These are phyloP conservation scores for Avicennia marina DNA, from an alignment of 257 asterid species.

Conservation along the genomic window DNA sequence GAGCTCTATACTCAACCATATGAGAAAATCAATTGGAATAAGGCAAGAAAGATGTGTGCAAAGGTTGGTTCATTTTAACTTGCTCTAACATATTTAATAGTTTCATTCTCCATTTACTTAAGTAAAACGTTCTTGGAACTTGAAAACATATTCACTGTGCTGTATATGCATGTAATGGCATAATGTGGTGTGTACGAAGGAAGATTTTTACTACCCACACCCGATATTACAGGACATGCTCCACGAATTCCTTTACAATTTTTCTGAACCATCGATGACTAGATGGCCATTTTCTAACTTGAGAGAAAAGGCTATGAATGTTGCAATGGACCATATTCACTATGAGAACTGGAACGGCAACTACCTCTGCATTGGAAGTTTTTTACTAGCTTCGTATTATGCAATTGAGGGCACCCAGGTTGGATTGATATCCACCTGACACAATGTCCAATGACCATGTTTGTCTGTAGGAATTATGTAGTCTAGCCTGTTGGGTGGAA, in stretches of 20 bases:
- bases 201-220: too few species aligned
- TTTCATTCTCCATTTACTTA: neutral
- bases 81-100: neutral
- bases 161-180: neutral
- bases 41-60: slow-evolving; percentile 26
- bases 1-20: slow-evolving; percentile 30
- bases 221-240: too few species aligned
- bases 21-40: slow-evolving; percentile 24
- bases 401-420: neutral
- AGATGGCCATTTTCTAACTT: slow-evolving; percentile 35
- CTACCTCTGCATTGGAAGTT: slow-evolving; percentile 27
- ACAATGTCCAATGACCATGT: neutral
- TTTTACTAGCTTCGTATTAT: neutral
- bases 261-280: slow-evolving; percentile 24
- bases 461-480: too few species aligned
- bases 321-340: slow-evolving; percentile 30
- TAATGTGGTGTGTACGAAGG: too few species aligned
- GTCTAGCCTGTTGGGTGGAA: slow-evolving; percentile 42
- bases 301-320: slow-evolving; percentile 28
- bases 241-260: slow-evolving; percentile 20
- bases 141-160: too few species aligned
- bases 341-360: slow-evolving; percentile 33
- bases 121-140: neutral
- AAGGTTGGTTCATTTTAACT: slow-evolving; percentile 17
- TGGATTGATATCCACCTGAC: neutral